phyloP scores from a whole-genome alignment of 2,329 filamentous ascomycete species.

The Scopulariopsis brevicaulis region DNA sequence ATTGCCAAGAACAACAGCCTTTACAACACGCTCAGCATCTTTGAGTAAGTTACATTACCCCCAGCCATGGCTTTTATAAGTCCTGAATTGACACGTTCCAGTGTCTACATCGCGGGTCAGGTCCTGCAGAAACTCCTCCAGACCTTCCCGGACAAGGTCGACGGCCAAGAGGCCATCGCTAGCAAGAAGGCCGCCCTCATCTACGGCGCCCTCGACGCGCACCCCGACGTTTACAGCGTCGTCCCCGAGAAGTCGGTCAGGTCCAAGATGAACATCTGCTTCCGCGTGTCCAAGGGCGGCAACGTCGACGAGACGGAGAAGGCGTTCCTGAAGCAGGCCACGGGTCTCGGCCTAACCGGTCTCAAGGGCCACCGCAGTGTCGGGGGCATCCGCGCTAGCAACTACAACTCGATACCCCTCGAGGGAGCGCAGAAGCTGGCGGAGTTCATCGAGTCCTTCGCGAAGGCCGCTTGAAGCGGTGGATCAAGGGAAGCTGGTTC shows the following conservation, averaged over 20 bases:
- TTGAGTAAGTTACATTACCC: slow-evolving; percentile 43
- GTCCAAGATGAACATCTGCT: slow-evolving; percentile 93
- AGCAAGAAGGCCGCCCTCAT: slow-evolving; percentile 65
- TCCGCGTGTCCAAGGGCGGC: slow-evolving; percentile 53
- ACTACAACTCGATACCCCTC: slow-evolving; percentile 76
- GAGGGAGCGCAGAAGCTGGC: slow-evolving; percentile 58
- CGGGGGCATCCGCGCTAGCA: slow-evolving; percentile 74
- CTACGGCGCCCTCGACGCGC: slow-evolving; percentile 65
- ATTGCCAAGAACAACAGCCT: slow-evolving; percentile 89
- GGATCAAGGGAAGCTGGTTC: background rate
- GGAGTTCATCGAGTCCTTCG: slow-evolving; percentile 46
- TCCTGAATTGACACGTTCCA: slow-evolving; percentile 13
- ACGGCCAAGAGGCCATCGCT: slow-evolving; percentile 64
- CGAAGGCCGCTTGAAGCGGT: slow-evolving; percentile 11
- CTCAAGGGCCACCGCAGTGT: slow-evolving; percentile 84
- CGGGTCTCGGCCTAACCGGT: slow-evolving; percentile 58
- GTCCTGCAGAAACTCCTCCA: slow-evolving; percentile 68
- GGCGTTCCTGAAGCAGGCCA: slow-evolving; percentile 63
- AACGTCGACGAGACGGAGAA: slow-evolving; percentile 63
- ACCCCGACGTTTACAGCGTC: slow-evolving; percentile 62
- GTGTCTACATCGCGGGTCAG: slow-evolving; percentile 82
- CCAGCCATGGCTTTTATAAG: background rate
- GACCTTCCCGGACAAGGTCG: slow-evolving; percentile 56
- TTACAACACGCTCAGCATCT: slow-evolving; percentile 93
- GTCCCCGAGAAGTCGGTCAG: slow-evolving; percentile 66